These are phyloP conservation scores for Mucor plumbeus DNA, from an alignment of 371 early-diverging fungal species.

Conservation along the genomic window DNA sequence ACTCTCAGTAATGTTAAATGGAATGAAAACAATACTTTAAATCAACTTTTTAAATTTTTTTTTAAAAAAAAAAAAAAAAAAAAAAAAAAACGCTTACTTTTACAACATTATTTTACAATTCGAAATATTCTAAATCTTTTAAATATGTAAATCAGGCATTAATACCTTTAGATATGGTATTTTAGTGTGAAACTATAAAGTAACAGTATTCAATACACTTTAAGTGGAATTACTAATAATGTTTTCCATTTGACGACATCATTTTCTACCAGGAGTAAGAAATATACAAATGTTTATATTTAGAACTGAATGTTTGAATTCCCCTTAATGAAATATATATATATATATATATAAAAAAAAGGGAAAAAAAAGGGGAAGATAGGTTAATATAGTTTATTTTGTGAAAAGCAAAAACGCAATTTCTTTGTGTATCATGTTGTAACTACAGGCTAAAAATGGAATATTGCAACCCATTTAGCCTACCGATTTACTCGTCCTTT, in stretches of 20 bases:
- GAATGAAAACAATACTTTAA: too few relatives aligned
- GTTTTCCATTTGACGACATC: not conserved
- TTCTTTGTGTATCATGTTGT: not conserved
- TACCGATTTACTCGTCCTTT: conserved; percentile 1
- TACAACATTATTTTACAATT: too few relatives aligned
- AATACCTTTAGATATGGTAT: too few relatives aligned
- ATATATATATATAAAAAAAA: too few relatives aligned
- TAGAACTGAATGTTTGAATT: not conserved
- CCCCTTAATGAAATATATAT: not conserved
- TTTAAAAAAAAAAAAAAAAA: too few relatives aligned
- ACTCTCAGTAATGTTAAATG: too few relatives aligned
- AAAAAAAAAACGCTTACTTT: too few relatives aligned
- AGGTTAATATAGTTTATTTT: not conserved
- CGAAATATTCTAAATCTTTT: too few relatives aligned
- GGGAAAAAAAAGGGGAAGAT: not conserved
- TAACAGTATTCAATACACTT: too few relatives aligned
- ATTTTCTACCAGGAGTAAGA: not conserved
- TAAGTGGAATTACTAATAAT: not conserved
- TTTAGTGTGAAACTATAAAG: too few relatives aligned
- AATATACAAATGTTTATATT: not conserved
- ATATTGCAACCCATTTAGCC: not conserved
- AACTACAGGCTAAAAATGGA: not conserved
- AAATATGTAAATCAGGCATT: too few relatives aligned
- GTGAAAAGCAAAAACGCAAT: not conserved
- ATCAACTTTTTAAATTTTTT: too few relatives aligned